These are phyloP conservation scores for Hydnomerulius pinastri DNA, from an alignment of 768 basidiomycete genomes.

Conservation along the genomic window DNA sequence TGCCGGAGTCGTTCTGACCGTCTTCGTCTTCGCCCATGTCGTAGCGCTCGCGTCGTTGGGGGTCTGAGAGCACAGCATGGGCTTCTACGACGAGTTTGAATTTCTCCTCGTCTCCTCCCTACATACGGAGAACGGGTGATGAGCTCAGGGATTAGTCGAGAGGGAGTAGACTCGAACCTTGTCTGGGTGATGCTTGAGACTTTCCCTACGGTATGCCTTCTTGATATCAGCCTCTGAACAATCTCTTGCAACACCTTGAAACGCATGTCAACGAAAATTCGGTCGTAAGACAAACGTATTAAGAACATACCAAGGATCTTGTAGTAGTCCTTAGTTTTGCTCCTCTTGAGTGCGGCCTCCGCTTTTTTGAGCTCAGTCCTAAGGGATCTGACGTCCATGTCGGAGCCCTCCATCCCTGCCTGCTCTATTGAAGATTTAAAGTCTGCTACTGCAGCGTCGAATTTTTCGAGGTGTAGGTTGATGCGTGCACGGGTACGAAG, in stretches of 20 bases:
- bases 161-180: constrained; percentile 49
- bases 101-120: constrained; percentile 95
- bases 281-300: neutral
- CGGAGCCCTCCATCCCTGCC: constrained; percentile 62
- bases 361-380: constrained; percentile 75
- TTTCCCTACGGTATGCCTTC: constrained; percentile 89
- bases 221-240: constrained; percentile 76
- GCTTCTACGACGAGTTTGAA: constrained; percentile 92
- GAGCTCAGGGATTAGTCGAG: constrained; percentile 4
- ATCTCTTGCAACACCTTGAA: constrained; percentile 46
- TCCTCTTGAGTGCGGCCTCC: constrained; percentile 78
- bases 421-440: constrained; percentile 81
- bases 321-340: constrained; percentile 90
- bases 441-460: constrained; percentile 68
- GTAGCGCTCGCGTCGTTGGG: constrained; percentile 69
- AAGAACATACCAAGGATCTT: constrained; percentile 58
- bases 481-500: constrained; percentile 85
- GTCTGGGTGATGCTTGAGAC: constrained; percentile 83
- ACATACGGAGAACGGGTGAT: constrained; percentile 8
- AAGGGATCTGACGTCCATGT: constrained; percentile 62
- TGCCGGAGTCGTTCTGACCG: constrained; percentile 48
- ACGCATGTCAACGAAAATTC: neutral
- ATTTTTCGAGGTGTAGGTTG: constrained; percentile 71
- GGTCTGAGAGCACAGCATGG: constrained; percentile 79
- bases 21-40: constrained; percentile 85